A percentile compares a stretch with the other conserved stretches of the same genome.
These are phyloP conservation scores for Chondrus crispus DNA, from an alignment of 23 red algal species.

Conservation along the genomic window DNA sequence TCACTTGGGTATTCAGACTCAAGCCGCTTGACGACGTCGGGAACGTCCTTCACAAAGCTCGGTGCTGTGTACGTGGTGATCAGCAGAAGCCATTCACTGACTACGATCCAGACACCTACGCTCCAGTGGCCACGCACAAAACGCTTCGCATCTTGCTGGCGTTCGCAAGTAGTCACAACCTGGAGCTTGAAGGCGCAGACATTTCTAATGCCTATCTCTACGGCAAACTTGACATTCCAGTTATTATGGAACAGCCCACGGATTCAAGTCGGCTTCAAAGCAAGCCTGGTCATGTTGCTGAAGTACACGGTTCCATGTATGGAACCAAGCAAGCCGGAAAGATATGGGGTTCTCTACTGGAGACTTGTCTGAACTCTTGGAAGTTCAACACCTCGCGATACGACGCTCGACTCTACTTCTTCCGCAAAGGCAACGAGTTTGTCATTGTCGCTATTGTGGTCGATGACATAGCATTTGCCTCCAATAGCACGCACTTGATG, in stretches of 20 bases:
- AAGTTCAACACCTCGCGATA: too few species aligned
- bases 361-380: too few species aligned
- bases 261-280: background rate
- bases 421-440: too few species aligned
- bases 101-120: background rate
- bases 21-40: background rate
- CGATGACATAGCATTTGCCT: too few species aligned
- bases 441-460: too few species aligned
- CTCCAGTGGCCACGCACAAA: background rate
- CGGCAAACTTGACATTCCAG: background rate
- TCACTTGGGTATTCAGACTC: background rate
- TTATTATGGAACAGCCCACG: conserved; percentile 10
- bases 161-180: background rate
- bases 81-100: background rate
- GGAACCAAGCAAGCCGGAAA: too few species aligned
- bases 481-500: background rate
- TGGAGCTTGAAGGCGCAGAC: background rate
- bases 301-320: too few species aligned
- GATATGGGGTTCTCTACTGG: too few species aligned
- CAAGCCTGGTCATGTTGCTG: background rate
- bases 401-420: too few species aligned
- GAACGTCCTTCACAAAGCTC: background rate
- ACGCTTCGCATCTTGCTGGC: background rate
- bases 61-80: background rate
- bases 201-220: conserved; percentile 4